Percentiles rank a stretch among this genome's conserved stretches.
Evolutionary conservation across 148 eudicot genomes (phyloP).

Genomic region (Chenopodium formosanum): DNA sequence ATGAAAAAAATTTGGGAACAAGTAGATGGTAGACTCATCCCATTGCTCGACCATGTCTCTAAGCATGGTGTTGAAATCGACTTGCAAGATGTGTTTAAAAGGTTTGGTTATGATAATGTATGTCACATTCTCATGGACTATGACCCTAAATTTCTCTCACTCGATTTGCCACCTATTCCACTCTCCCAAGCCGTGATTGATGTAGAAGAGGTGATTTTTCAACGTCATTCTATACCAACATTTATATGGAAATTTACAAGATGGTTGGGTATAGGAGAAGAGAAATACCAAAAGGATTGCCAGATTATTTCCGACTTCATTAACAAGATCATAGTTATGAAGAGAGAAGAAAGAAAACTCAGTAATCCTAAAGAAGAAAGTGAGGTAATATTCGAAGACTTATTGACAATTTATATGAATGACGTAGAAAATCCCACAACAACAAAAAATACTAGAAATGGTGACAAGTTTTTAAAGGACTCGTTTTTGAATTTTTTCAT

Average conservation of each 20-base stretch:
- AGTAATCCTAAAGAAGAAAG: no score
- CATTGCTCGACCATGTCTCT: constrained; percentile 33
- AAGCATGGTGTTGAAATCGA: constrained; percentile 35
- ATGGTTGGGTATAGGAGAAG: constrained; percentile 56
- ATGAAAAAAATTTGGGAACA: constrained; percentile 23
- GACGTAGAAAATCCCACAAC: no score
- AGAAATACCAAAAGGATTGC: constrained; percentile 16
- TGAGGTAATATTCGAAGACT: no score
- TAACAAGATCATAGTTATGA: neutral
- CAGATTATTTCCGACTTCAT: constrained; percentile 2
- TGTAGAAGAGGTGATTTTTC: constrained; percentile 32
- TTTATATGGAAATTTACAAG: constrained; percentile 47
- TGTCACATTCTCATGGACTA: constrained; percentile 37
- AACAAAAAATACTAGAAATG: no score
- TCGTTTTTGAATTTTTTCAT: neutral
- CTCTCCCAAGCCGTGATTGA: constrained; percentile 38
- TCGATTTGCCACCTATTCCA: constrained; percentile 30
- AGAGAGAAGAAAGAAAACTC: no score
- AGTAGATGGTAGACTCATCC: constrained; percentile 32
- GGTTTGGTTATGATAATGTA: constrained; percentile 42
- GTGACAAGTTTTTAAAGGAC: no score
- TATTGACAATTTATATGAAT: no score
- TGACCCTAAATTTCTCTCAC: constrained; percentile 39
- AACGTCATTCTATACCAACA: constrained; percentile 38
- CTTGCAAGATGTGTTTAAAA: constrained; percentile 48